Base-by-base conservation (phyloP, 805 yeast genomes). In the Yarrowia sp. region DNA sequence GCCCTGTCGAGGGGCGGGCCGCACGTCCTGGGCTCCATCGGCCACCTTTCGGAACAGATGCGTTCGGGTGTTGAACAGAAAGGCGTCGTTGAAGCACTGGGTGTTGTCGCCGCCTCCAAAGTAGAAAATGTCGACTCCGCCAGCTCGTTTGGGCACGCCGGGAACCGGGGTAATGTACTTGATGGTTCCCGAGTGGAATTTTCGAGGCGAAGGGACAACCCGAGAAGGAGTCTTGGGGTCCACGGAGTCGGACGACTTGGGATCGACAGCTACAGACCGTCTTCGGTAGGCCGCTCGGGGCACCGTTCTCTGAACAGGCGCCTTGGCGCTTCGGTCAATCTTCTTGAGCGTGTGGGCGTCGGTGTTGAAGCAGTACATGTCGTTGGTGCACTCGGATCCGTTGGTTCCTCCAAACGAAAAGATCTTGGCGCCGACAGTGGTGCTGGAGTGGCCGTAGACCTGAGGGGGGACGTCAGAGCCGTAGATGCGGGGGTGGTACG, bases 341-440 rank as follows among this genome's bases (percentile, higher is more conserved):
- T 38, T 34, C 15, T 36, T 44, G 20, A 60, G 55, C 43, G 33
- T 19, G 44, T 46, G 66, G 0, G 66, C 33, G 34, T 60, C 66
- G n/a, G 53, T 36, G 44, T 60, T 38, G 53, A 60, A 60, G 17
- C 42, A 36, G 52, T 34, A 46, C 66, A 60, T 46, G 30, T 44
- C 53, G 43, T 36, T 47, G 14, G 42, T 6, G 53, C 53, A 44
- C 38, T 19, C 9, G n/a, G 33, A 5, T 34, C 61, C 70, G 36
- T 68, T 71, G 44, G 64, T 64, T 9, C 75, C 75, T 14, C 74
- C 75, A 58, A 68, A 71, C 14, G 71, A 68, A 66, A 52, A 72
- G 20, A 73, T 58, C 52, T 68, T 68, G 53, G 67, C 65, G 13
- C 65, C 53, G 14, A 72, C 68, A 13, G 68, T 63, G 1, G 70